Conservation (phyloP, 139 green algal genomes). For the Auxenochlorella pyrenoidosa region DNA sequence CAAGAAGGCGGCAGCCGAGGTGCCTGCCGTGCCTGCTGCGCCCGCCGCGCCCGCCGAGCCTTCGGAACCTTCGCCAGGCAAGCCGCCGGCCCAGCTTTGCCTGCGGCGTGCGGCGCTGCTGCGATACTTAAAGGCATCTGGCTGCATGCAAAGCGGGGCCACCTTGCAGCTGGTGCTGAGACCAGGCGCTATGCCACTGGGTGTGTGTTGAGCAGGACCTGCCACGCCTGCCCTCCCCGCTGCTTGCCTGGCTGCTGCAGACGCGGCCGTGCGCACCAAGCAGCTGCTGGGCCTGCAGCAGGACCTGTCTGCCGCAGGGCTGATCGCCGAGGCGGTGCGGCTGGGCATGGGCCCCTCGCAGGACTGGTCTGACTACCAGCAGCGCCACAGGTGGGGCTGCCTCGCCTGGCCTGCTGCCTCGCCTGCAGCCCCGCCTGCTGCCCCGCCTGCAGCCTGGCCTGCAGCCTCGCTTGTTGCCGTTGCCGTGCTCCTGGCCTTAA, state of each 20-base stretch:
- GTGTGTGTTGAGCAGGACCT: not conserved
- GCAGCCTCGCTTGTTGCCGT: too few relatives aligned
- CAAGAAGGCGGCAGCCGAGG: not conserved
- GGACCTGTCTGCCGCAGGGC: conserved; percentile 11
- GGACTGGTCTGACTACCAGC: conserved; percentile 31
- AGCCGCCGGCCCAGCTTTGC: too few relatives aligned
- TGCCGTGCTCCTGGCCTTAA: too few relatives aligned
- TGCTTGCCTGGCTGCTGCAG: not conserved
- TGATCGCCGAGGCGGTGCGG: conserved; percentile 35
- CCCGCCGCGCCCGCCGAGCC: not conserved
- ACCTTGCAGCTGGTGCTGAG: too few relatives aligned
- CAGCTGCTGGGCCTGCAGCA: conserved; percentile 31
- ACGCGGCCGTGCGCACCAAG: not conserved
- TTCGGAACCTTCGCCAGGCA: too few relatives aligned
- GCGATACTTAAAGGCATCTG: too few relatives aligned
- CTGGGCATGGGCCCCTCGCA: not conserved
- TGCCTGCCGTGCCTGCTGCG: not conserved
- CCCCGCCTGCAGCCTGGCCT: too few relatives aligned
- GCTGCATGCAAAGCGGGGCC: too few relatives aligned
- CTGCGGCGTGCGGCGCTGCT: too few relatives aligned
- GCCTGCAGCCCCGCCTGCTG: too few relatives aligned
- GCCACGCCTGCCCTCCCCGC: not conserved
- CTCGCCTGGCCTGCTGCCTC: too few relatives aligned
- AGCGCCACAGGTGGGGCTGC: conserved; percentile 22
- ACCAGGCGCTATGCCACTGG: too few relatives aligned